These are phyloP conservation scores for Botrytis elliptica DNA, from an alignment of 2,329 filamentous ascomycete genomes.

Conservation along the genomic window DNA sequence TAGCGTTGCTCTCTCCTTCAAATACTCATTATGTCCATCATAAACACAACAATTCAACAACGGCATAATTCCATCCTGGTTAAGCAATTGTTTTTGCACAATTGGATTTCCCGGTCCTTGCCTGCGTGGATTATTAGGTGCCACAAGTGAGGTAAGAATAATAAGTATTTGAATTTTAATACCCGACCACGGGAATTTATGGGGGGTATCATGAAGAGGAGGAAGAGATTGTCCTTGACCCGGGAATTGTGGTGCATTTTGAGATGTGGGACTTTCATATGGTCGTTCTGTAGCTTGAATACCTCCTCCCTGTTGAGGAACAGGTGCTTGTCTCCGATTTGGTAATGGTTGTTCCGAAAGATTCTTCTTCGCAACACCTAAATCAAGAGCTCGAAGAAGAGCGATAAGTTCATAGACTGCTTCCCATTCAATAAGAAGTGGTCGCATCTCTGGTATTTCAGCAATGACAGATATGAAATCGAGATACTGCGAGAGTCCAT, in stretches of 20 bases:
- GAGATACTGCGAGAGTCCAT: conserved; percentile 89
- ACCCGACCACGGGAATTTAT: conserved; percentile 66
- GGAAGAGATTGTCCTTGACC: conserved; percentile 41
- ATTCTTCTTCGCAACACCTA: conserved; percentile 80
- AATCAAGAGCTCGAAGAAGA: conserved; percentile 81
- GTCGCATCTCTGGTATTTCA: conserved; percentile 79
- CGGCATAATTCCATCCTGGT: conserved; percentile 80
- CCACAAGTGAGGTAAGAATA: conserved; percentile 84
- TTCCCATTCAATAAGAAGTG: conserved; percentile 87
- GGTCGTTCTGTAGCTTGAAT: conserved; percentile 60
- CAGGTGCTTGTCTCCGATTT: conserved; percentile 39
- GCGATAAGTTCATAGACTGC: conserved; percentile 85
- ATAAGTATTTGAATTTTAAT: conserved; percentile 92
- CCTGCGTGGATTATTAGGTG: conserved; percentile 66
- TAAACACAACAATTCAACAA: conserved; percentile 87
- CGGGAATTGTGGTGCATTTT: conserved; percentile 37
- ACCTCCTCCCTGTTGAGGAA: conserved; percentile 12
- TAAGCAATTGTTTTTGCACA: conserved; percentile 85
- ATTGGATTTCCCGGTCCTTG: conserved; percentile 64
- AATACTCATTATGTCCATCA: conserved; percentile 91
- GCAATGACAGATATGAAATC: conserved; percentile 90
- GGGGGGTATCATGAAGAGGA: conserved; percentile 60
- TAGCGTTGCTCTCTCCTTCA: conserved; percentile 86
- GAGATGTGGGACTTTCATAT: conserved; percentile 48
- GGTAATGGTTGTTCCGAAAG: conserved; percentile 50